A percentile compares a stretch with the other conserved stretches of the same genome.
Conservation (phyloP, 768 basidiomycete genomes). For the Russula sp. region DNA sequence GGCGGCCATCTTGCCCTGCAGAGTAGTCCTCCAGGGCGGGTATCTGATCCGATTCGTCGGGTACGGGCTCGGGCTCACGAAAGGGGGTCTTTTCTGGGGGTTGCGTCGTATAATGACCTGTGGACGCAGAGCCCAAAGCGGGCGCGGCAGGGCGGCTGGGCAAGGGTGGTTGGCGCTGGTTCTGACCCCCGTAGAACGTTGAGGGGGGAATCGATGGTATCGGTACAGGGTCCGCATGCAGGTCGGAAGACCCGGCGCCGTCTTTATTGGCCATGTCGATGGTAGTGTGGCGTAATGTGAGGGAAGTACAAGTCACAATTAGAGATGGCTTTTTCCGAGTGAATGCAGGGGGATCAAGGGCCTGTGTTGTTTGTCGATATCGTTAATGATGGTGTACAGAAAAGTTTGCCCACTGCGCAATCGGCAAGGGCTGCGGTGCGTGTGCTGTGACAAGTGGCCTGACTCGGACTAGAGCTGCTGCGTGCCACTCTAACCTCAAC, state of each 20-base stretch:
- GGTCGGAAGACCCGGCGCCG: neutral
- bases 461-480: too few relatives aligned
- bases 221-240: neutral
- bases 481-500: too few relatives aligned
- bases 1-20: constrained; percentile 8
- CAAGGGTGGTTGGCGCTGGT: constrained; percentile 32
- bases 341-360: too few relatives aligned
- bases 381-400: too few relatives aligned
- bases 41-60: constrained; percentile 21
- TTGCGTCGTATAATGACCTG: constrained; percentile 29
- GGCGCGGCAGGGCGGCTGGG: constrained; percentile 31
- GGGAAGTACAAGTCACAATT: neutral
- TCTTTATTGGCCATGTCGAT: constrained; percentile 13
- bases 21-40: constrained; percentile 12
- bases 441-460: too few relatives aligned
- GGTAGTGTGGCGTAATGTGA: neutral
- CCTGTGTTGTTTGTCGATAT: too few relatives aligned
- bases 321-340: too few relatives aligned
- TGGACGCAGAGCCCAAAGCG: constrained; percentile 34
- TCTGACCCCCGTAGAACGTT: constrained; percentile 17
- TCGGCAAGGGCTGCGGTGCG: too few relatives aligned
- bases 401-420: too few relatives aligned
- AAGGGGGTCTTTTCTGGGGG: constrained; percentile 28
- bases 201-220: constrained; percentile 28
- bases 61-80: constrained; percentile 31